Evolutionary conservation across 257 asterid genomes (phyloP).

Genomic region (Petunia axillaris): DNA sequence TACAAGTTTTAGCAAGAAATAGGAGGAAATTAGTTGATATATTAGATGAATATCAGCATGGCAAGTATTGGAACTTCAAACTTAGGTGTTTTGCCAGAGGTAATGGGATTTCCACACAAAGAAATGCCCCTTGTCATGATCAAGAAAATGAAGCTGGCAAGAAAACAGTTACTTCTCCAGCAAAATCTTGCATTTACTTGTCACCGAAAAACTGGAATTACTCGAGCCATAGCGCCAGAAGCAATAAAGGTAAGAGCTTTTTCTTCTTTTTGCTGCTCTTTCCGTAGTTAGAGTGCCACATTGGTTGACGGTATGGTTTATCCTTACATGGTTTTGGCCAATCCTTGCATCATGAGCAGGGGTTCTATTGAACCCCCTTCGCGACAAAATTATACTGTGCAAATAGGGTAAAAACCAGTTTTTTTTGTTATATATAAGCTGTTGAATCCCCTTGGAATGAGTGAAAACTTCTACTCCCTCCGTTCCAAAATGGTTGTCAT

Average conservation of each 20-base stretch:
- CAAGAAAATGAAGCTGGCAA: slow-evolving; percentile 9
- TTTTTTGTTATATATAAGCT: too few species aligned
- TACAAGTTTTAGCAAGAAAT: not conserved
- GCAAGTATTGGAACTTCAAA: slow-evolving; percentile 31
- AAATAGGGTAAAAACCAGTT: too few species aligned
- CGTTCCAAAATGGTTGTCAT: too few species aligned
- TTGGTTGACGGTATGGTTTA: too few species aligned
- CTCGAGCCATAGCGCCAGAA: slow-evolving; percentile 28
- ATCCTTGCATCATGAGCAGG: too few species aligned
- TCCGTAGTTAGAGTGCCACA: not conserved
- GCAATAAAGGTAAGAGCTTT: slow-evolving; percentile 23
- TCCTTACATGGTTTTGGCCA: too few species aligned
- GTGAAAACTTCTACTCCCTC: too few species aligned
- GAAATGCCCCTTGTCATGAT: not conserved
- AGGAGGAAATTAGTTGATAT: slow-evolving; percentile 5
- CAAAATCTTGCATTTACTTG: slow-evolving; percentile 16
- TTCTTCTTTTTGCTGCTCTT: not conserved
- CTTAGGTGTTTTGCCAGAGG: slow-evolving; percentile 27
- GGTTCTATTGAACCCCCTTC: too few species aligned
- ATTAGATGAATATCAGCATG: slow-evolving; percentile 23
- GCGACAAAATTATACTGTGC: too few species aligned
- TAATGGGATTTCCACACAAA: slow-evolving; percentile 5
- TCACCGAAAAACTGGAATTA: not conserved
- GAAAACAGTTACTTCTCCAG: not conserved
- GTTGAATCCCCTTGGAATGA: too few species aligned